phyloP scores from a whole-genome alignment of 495 filamentous ascomycete species.

The Oidiodendron maius region DNA sequence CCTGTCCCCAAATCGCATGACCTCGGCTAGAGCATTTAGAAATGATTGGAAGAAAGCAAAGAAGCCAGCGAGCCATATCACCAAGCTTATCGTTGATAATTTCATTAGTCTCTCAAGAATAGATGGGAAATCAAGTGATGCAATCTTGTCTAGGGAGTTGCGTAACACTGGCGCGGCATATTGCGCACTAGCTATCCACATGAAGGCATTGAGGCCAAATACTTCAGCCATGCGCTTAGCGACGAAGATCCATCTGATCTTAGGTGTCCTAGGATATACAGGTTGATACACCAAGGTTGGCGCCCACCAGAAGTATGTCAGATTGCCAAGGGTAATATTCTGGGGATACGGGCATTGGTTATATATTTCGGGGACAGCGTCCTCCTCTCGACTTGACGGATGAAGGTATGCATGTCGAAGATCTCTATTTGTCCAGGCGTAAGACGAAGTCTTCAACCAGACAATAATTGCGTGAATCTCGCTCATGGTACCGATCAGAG shows the following conservation, averaged over 20 bases:
- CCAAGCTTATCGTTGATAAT: slow-evolving; percentile 82
- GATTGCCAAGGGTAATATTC: slow-evolving; percentile 82
- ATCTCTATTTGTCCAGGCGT: slow-evolving; percentile 94
- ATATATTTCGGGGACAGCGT: slow-evolving; percentile 73
- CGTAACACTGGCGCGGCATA: slow-evolving; percentile 85
- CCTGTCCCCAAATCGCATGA: slow-evolving; percentile 84
- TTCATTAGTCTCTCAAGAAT: slow-evolving; percentile 91
- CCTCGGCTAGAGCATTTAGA: slow-evolving; percentile 85
- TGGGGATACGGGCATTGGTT: slow-evolving; percentile 75
- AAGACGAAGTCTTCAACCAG: slow-evolving; percentile 91
- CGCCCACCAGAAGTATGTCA: slow-evolving; percentile 95
- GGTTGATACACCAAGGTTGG: slow-evolving; percentile 96
- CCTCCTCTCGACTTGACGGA: slow-evolving; percentile 49
- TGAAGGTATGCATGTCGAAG: slow-evolving; percentile 82
- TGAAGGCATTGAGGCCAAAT: slow-evolving; percentile 68
- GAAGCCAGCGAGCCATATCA: slow-evolving; percentile 96
- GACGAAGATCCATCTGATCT: slow-evolving; percentile 82
- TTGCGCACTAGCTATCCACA: slow-evolving; percentile 89
- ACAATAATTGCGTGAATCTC: slow-evolving; percentile 92
- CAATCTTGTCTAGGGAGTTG: slow-evolving; percentile 84
- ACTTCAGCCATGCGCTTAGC: slow-evolving; percentile 74
- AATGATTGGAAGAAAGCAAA: slow-evolving; percentile 90
- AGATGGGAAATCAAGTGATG: slow-evolving; percentile 68
- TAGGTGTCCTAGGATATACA: slow-evolving; percentile 76
- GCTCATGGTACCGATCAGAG: slow-evolving; percentile 84